phyloP scores from a whole-genome alignment of 352 stramenopile species.

The Phytopythium delawarense region DNA sequence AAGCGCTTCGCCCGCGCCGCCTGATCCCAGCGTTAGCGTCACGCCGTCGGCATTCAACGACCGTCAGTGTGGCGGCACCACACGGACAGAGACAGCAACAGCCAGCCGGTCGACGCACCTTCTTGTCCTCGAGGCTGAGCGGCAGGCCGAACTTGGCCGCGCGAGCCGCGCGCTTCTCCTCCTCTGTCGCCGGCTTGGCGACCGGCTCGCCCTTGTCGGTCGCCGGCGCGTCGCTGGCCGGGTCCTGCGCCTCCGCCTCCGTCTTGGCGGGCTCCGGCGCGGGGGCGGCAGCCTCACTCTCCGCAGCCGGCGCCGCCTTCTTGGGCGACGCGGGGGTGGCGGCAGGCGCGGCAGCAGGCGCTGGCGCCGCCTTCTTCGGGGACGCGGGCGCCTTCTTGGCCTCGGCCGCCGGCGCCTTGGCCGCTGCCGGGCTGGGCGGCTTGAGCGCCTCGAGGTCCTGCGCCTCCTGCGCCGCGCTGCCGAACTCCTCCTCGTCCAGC shows the following conservation, averaged over 20 bases:
- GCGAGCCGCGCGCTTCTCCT: slow-evolving; percentile 73
- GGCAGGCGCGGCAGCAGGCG: slow-evolving; percentile 2
- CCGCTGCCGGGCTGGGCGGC: slow-evolving; percentile 17
- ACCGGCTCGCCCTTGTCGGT: not conserved
- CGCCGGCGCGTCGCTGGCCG: slow-evolving; percentile 3
- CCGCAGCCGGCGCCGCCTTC: slow-evolving; percentile 5
- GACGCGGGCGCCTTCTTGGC: slow-evolving; percentile 1
- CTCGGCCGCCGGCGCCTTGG: slow-evolving; percentile 17
- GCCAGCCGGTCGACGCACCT: slow-evolving; percentile 24
- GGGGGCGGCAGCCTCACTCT: slow-evolving; percentile 10
- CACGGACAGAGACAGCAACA: not conserved
- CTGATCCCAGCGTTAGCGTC: slow-evolving; percentile 18
- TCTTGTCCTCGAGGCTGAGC: slow-evolving; percentile 69
- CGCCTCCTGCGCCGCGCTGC: slow-evolving; percentile 68
- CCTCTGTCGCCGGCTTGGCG: slow-evolving; percentile 44
- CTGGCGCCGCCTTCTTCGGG: slow-evolving; percentile 18
- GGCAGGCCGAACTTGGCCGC: slow-evolving; percentile 81
- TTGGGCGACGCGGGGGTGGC: slow-evolving; percentile 14
- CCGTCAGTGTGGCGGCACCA: not conserved
- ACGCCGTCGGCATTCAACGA: slow-evolving; percentile 5
- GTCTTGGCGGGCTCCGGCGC: slow-evolving; percentile 6
- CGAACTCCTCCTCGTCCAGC: slow-evolving; percentile 86
- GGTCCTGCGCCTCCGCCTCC: slow-evolving; percentile 8
- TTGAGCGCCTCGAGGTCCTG: slow-evolving; percentile 50
- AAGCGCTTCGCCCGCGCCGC: slow-evolving; percentile 78